Evolutionary conservation across 163 green algal genomes (phyloP), one percentile per base, ranked within the genome.

Genomic region (Picocystis sp.): DNA sequence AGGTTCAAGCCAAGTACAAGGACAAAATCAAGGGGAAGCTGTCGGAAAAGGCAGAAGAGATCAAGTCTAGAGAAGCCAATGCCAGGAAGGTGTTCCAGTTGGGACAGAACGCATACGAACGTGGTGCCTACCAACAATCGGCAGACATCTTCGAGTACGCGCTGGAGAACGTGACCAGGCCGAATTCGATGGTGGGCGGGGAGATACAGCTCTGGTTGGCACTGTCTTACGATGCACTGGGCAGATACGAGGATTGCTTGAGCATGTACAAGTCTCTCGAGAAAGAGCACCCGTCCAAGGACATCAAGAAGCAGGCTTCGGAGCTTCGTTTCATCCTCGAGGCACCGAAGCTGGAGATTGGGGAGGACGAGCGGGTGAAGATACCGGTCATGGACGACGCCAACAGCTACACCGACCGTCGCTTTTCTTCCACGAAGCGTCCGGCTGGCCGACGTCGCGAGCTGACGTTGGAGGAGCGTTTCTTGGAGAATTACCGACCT

Each of bases 281-380:
- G 63, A 66, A 70, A 22, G 81, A 67, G 12, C 82, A 92, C 64
- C 81, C 81, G 3, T 56, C 73, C 14, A 55, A 53, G 1, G 65
- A 64, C 19, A 66, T 88, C 2, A 69, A 70, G 52, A 77, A 82
- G 67, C 74, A 84, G 53, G 79, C 81, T 12, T 67, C 53, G 5
- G 58, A 83, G 43, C 61, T 92, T 51, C 70, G 82, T 10, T 93
- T 80, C 65, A 93, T 93, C 50, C 72, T 91, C 65, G 82, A 93
- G 62, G 83, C 83, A 0, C 83, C 83, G 11, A 84, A 82, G 53
- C 60, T 93, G 55, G 62, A 78, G 55, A 50, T 90, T 1, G 52
- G 57, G 3, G 60, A 74, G 3, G 83, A 93, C 2, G 83, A 93
- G 64, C 65, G 60, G 8, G 75, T 93, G 19, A 70, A 73, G 38